A percentile compares a stretch with the other conserved stretches of the same genome.
phyloP scores from a whole-genome alignment of 2,329 filamentous ascomycete species.

The Colletotrichum sp. region DNA sequence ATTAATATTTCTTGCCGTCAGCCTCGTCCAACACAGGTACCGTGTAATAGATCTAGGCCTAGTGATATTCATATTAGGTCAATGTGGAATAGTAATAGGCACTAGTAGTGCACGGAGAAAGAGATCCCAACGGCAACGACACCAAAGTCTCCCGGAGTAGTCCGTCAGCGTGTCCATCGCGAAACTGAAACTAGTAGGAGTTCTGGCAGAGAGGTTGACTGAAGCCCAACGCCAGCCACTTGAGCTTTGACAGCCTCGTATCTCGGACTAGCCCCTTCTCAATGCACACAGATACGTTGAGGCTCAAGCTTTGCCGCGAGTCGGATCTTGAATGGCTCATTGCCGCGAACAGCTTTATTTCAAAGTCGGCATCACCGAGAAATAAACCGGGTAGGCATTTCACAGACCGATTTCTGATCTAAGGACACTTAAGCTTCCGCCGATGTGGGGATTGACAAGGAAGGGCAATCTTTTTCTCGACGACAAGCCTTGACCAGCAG shows the following conservation, averaged over 20 bases:
- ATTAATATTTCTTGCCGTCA: rapidly evolving
- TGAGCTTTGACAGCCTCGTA: neutral
- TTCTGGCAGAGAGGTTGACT: rapidly evolving
- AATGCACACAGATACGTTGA: rapidly evolving
- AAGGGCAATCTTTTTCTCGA: neutral
- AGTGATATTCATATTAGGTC: rapidly evolving
- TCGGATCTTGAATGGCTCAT: neutral
- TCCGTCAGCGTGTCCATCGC: neutral
- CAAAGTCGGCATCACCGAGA: neutral
- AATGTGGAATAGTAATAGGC: rapidly evolving
- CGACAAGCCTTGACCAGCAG: neutral
- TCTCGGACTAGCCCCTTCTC: neutral
- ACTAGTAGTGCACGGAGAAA: neutral
- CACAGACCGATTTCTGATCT: neutral
- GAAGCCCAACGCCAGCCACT: rapidly evolving
- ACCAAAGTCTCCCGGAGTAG: rapidly evolving
- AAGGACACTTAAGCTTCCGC: neutral
- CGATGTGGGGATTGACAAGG: neutral
- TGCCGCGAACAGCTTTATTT: neutral
- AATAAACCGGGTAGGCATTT: neutral
- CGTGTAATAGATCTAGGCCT: rapidly evolving
- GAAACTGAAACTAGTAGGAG: neutral
- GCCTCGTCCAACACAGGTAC: neutral
- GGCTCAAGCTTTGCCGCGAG: neutral
- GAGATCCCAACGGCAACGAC: rapidly evolving